A percentile compares a stretch with the other conserved stretches of the same genome.
Conservation (phyloP, 352 stramenopile genomes). For the Pythium rishiriense region DNA sequence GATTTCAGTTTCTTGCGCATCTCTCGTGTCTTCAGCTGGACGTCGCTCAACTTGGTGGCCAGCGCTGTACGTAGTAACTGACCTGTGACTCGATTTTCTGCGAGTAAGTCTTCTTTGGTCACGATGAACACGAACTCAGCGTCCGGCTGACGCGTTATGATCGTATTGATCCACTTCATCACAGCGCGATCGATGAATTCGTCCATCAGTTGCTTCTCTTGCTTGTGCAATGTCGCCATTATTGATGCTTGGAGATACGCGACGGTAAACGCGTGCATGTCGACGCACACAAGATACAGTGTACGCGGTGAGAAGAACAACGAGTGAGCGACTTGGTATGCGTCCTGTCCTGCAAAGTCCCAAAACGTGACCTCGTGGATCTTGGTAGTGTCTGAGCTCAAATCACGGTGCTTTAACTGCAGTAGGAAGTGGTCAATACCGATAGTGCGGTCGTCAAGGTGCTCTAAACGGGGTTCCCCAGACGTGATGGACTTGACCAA, state of each 20-base stretch:
- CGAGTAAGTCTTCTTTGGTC: constrained; percentile 5
- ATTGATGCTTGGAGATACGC: constrained; percentile 1
- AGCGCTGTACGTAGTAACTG: no score
- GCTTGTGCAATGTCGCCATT: neutral
- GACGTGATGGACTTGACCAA: constrained; percentile 32
- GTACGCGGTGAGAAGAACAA: constrained; percentile 14
- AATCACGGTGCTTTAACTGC: constrained; percentile 3
- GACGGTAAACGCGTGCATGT: neutral
- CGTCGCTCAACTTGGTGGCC: no score
- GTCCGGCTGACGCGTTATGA: constrained; percentile 2
- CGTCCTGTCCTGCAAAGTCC: constrained; percentile 12
- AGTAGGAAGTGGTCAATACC: constrained; percentile 24
- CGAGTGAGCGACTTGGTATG: constrained; percentile 4
- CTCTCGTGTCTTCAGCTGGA: no score
- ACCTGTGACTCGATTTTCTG: neutral
- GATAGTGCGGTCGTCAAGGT: constrained; percentile 21
- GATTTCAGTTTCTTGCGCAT: no score
- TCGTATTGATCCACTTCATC: neutral
- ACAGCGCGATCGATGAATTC: neutral
- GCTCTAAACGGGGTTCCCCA: constrained; percentile 8
- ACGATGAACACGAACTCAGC: constrained; percentile 13
- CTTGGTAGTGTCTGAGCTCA: neutral
- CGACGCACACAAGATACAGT: constrained; percentile 11
- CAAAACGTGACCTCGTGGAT: constrained; percentile 8
- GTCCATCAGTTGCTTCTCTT: neutral